Evolutionary conservation across 306 rosid species (phyloP).

Genomic region (Dalbergia oliveri): DNA sequence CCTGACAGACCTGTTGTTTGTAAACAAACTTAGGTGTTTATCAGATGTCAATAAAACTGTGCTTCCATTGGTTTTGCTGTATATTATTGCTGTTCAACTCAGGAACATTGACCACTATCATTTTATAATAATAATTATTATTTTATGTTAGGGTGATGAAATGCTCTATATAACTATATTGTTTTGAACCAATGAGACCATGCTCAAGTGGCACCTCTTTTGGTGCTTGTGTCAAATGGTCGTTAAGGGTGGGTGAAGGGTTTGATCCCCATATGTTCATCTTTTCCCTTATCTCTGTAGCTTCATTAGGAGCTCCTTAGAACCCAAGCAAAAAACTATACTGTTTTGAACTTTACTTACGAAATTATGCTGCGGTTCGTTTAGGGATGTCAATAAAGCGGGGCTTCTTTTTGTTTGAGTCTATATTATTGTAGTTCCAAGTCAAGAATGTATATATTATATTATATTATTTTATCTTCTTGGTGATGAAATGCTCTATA

Average conservation of each 20-base stretch:
- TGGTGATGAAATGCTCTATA: neutral
- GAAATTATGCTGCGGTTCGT: slow-evolving; percentile 9
- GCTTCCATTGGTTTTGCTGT: neutral
- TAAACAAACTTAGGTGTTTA: neutral
- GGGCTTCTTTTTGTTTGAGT: neutral
- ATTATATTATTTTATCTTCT: neutral
- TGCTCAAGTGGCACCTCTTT: too few relatives aligned
- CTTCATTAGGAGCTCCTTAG: too few relatives aligned
- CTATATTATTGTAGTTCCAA: neutral
- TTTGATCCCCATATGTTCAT: too few relatives aligned
- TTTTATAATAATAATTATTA: too few relatives aligned
- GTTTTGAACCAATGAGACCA: neutral
- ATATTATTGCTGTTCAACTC: neutral
- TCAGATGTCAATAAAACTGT: neutral
- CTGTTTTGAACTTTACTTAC: neutral
- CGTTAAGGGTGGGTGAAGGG: too few relatives aligned
- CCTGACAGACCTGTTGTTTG: slow-evolving; percentile 8
- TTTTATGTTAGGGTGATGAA: neutral
- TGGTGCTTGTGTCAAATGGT: too few relatives aligned
- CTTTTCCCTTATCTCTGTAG: too few relatives aligned
- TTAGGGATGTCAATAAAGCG: neutral
- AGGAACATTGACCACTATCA: neutral
- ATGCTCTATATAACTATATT: neutral
- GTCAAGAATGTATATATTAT: neutral
- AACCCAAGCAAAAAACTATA: too few relatives aligned